phyloP scores from a whole-genome alignment of 345 rosid species.

The Dovyalis caffra region DNA sequence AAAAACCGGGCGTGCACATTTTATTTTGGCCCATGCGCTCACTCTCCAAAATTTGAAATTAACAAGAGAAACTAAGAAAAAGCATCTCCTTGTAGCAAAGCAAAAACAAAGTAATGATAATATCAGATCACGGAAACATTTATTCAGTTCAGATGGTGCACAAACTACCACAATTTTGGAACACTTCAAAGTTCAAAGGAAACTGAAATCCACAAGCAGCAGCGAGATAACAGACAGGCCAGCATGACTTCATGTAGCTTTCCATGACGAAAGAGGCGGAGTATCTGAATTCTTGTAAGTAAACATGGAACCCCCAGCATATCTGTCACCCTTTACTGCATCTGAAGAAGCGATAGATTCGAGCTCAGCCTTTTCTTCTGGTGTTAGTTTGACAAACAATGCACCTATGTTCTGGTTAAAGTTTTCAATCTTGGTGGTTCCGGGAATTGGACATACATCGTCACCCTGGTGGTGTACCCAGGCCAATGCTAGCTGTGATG shows the following conservation, averaged over 20 bases:
- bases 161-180: background rate
- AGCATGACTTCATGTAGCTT: background rate
- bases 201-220: background rate
- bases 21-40: too few relatives aligned
- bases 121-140: background rate
- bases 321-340: constrained; percentile 48
- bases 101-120: background rate
- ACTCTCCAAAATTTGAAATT: too few relatives aligned
- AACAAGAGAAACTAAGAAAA: background rate
- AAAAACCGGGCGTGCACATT: too few relatives aligned
- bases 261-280: constrained; percentile 14
- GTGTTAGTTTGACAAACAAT: constrained; percentile 51
- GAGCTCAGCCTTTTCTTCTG: constrained; percentile 54
- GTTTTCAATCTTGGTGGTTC: constrained; percentile 60
- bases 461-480: constrained; percentile 71
- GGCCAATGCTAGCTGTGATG: constrained; percentile 69
- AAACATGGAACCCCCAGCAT: background rate
- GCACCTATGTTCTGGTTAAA: constrained; percentile 56
- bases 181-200: background rate
- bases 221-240: background rate
- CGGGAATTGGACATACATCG: constrained; percentile 66
- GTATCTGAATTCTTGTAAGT: constrained; percentile 41
- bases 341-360: constrained; percentile 43
- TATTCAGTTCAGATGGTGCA: background rate
- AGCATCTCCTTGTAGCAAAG: background rate